Evolutionary conservation across 73 alveolate genomes (phyloP).

Genomic region (Paramecium bursaria): DNA sequence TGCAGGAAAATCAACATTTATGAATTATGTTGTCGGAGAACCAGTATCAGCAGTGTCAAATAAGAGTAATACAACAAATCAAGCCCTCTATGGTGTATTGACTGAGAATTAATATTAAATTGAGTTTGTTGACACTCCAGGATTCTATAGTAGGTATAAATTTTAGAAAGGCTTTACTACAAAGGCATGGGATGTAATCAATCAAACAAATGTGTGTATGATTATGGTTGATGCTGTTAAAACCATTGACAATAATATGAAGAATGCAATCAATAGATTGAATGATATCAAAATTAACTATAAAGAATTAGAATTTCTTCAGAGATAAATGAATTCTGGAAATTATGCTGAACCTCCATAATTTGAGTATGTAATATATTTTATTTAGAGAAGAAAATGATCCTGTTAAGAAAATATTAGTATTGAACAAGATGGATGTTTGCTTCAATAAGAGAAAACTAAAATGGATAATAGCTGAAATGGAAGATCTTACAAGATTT

Average conservation of each 20-base stretch:
- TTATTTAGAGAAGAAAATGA: background rate
- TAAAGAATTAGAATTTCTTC: background rate
- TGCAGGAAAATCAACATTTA: constrained; percentile 67
- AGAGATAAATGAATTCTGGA: background rate
- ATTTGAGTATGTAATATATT: too few species aligned
- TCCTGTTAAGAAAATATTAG: constrained; percentile 64
- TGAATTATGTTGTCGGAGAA: constrained; percentile 47
- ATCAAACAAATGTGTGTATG: constrained; percentile 38
- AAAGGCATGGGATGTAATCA: constrained; percentile 67
- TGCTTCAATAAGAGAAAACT: constrained; percentile 64
- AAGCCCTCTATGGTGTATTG: constrained; percentile 57
- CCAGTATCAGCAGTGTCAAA: constrained; percentile 66
- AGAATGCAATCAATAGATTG: constrained; percentile 51
- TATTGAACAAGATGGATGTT: constrained; percentile 67
- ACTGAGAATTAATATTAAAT: constrained; percentile 53
- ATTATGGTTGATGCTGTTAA: constrained; percentile 65
- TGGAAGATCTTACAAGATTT: constrained; percentile 66
- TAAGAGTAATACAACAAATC: constrained; percentile 51
- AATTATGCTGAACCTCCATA: constrained; percentile 24
- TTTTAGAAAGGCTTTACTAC: constrained; percentile 25
- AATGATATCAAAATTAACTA: constrained; percentile 55
- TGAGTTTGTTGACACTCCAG: constrained; percentile 66
- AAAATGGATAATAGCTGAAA: constrained; percentile 64
- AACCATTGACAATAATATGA: constrained; percentile 61
- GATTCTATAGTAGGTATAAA: constrained; percentile 53